Percentiles rank a stretch among this genome's conserved stretches.
These are phyloP conservation scores for Acer yangbiense DNA, from an alignment of 345 rosid genomes.

Conservation along the genomic window DNA sequence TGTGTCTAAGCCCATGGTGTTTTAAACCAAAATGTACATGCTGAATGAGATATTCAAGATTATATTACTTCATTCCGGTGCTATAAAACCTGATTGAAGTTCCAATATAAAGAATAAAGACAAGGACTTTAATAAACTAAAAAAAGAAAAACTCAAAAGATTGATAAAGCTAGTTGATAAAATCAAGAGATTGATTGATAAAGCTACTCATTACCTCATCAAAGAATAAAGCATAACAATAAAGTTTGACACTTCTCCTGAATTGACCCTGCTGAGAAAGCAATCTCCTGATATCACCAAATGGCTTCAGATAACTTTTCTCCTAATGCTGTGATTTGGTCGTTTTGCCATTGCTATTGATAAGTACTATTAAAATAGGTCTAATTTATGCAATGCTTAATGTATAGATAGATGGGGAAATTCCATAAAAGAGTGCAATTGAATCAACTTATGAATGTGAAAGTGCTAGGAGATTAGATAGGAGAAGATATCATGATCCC, in stretches of 20 bases:
- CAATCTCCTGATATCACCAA: conserved; percentile 48
- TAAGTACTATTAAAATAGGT: conserved; percentile 51
- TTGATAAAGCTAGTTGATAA: background rate
- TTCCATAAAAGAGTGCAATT: conserved; percentile 24
- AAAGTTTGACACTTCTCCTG: background rate
- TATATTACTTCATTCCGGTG: too few relatives aligned
- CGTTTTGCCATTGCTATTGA: conserved; percentile 64
- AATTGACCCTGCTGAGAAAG: conserved; percentile 29
- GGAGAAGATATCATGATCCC: background rate
- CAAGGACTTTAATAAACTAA: too few relatives aligned
- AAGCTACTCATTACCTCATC: conserved; percentile 46
- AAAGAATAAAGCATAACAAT: conserved; percentile 65
- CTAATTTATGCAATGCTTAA: conserved; percentile 14
- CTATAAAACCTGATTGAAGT: too few relatives aligned
- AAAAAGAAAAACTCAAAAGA: background rate
- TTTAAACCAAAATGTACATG: too few relatives aligned
- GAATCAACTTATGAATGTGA: background rate
- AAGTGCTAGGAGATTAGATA: background rate
- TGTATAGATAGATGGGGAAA: background rate
- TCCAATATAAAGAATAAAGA: too few relatives aligned
- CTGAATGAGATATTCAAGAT: too few relatives aligned
- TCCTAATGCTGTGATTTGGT: conserved; percentile 66
- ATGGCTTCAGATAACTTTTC: conserved; percentile 54
- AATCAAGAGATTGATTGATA: background rate
- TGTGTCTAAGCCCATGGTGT: too few relatives aligned